Evolutionary conservation across 129 eudicot genomes (phyloP).

Genomic region (Escallonia rubra): DNA sequence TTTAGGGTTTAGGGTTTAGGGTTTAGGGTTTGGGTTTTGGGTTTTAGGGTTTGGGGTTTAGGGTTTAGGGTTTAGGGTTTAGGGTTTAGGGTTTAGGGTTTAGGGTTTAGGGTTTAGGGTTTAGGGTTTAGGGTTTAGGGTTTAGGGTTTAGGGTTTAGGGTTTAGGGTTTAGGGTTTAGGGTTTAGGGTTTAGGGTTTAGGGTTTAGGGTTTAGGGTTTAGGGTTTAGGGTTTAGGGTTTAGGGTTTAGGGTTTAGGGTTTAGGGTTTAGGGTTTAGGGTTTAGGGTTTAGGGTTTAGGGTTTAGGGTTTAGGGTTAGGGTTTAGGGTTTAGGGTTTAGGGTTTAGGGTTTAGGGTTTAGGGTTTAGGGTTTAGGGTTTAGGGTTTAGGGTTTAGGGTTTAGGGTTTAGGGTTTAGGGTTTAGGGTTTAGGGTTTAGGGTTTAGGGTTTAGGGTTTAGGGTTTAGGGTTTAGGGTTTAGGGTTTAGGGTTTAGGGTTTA

Average conservation of each 20-base stretch:
- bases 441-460: constrained; percentile 18
- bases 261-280: constrained; percentile 7
- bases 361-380: constrained; percentile 16
- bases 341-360: constrained; percentile 15
- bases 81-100: constrained; percentile 26
- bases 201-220: constrained; percentile 10
- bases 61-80: constrained; percentile 31
- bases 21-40: constrained; percentile 23
- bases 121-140: constrained; percentile 28
- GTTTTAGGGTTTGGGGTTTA: constrained; percentile 27
- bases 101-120: constrained; percentile 20
- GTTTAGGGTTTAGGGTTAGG: constrained; percentile 9
- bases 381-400: constrained; percentile 23
- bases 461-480: constrained; percentile 12
- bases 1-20: constrained; percentile 27
- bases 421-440: constrained; percentile 16
- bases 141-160: constrained; percentile 20
- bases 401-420: constrained; percentile 14
- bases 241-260: constrained; percentile 2
- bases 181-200: constrained; percentile 22
- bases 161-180: constrained; percentile 18
- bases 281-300: constrained; percentile 7
- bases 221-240: constrained; percentile 8
- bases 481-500: constrained; percentile 19
- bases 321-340: constrained; percentile 13